Evolutionary conservation across 139 green algal genomes (phyloP).

Genomic region (Asterochloris erici): DNA sequence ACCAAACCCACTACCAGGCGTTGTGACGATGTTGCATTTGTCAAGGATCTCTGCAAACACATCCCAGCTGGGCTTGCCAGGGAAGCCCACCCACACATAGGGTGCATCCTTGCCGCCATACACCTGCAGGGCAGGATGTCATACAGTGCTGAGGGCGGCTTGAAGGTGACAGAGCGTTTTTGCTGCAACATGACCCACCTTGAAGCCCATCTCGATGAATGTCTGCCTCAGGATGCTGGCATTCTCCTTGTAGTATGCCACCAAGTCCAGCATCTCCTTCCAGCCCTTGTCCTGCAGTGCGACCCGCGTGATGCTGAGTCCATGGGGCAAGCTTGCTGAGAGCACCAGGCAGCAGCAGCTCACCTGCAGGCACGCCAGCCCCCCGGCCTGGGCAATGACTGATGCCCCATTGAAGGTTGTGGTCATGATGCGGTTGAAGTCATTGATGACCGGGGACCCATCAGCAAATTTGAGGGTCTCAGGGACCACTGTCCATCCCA

Average conservation of each 20-base stretch:
- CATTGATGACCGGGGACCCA: slow-evolving; percentile 49
- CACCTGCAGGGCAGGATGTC: slow-evolving; percentile 30
- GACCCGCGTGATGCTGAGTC: background rate
- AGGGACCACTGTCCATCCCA: slow-evolving; percentile 98
- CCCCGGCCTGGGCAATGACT: slow-evolving; percentile 91
- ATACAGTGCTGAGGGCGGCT: too few species aligned
- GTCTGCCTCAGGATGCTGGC: slow-evolving; percentile 82
- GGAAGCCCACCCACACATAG: slow-evolving; percentile 99
- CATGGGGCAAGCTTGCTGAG: background rate
- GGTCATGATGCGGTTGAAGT: slow-evolving; percentile 96
- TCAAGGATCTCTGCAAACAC: slow-evolving; percentile 96
- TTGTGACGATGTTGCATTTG: slow-evolving; percentile 97
- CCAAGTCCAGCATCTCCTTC: slow-evolving; percentile 79
- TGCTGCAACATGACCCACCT: background rate
- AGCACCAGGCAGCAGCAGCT: background rate
- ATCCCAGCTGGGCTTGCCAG: slow-evolving; percentile 83
- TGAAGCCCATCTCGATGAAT: slow-evolving; percentile 95
- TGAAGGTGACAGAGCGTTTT: too few species aligned
- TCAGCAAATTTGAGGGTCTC: slow-evolving; percentile 63
- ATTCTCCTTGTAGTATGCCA: slow-evolving; percentile 99
- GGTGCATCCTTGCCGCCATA: slow-evolving; percentile 93
- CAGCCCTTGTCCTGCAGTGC: slow-evolving; percentile 61
- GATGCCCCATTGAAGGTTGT: slow-evolving; percentile 98
- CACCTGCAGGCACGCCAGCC: slow-evolving; percentile 86
- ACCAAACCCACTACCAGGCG: slow-evolving; percentile 94